phyloP scores from a whole-genome alignment of 345 rosid genomes.

The Dovyalis caffra region DNA sequence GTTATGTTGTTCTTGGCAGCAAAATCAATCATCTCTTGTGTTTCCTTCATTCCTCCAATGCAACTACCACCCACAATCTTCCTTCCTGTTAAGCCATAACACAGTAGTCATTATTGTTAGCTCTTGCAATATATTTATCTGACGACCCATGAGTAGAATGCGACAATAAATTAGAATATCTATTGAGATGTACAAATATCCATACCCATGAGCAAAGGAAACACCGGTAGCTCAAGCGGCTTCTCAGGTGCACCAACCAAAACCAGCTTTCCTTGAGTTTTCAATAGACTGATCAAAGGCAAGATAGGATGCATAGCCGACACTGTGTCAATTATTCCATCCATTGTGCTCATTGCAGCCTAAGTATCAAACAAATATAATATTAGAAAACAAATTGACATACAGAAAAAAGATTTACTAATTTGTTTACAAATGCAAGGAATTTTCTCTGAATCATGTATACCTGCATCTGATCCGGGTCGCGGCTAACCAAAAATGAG shows the following conservation, averaged over 20 bases:
- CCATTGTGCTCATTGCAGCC: neutral
- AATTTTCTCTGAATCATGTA: neutral
- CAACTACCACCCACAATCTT: slow-evolving; percentile 1
- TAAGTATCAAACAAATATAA: neutral
- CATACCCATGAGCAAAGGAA: neutral
- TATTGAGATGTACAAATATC: neutral
- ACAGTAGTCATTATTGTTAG: no score
- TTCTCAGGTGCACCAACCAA: neutral
- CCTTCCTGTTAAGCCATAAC: neutral
- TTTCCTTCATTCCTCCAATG: slow-evolving; percentile 7
- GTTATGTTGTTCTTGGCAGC: neutral
- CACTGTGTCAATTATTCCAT: neutral
- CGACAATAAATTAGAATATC: no score
- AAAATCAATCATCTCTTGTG: slow-evolving; percentile 10
- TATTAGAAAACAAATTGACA: no score
- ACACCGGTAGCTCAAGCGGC: neutral
- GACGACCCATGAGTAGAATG: no score
- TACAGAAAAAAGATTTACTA: neutral
- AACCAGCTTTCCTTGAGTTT: neutral
- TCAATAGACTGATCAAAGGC: neutral
- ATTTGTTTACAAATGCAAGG: neutral
- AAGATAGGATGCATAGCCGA: neutral
- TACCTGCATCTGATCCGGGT: neutral
- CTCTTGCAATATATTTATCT: no score
- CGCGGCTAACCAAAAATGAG: neutral